Conservation (phyloP, 768 basidiomycete genomes). For the Hypholoma fasciculare region DNA sequence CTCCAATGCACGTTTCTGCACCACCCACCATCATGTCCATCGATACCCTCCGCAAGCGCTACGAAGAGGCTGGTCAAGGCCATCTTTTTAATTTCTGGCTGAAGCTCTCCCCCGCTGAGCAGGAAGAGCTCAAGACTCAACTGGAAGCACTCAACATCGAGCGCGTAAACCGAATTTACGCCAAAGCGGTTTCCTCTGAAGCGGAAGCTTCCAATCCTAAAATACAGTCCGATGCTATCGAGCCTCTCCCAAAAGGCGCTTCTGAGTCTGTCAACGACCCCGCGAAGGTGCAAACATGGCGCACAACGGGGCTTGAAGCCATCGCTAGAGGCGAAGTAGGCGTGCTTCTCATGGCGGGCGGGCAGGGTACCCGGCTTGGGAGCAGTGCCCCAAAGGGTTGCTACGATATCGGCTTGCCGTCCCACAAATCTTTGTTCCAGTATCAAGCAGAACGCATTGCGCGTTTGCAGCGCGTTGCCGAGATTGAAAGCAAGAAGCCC, state of each 20-base stretch:
- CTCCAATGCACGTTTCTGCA: conserved; percentile 4
- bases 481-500: conserved; percentile 49
- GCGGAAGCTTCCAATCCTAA: conserved; percentile 42
- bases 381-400: conserved; percentile 94
- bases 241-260: conserved; percentile 79
- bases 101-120: conserved; percentile 64
- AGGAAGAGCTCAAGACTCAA: conserved; percentile 63
- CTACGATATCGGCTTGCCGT: conserved; percentile 95
- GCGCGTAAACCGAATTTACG: conserved; percentile 88
- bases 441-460: conserved; percentile 96
- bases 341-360: conserved; percentile 97
- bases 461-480: conserved; percentile 78
- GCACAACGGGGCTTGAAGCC: conserved; percentile 75
- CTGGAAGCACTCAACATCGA: conserved; percentile 81
- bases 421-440: conserved; percentile 93
- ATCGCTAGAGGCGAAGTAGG: conserved; percentile 83
- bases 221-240: conserved; percentile 53
- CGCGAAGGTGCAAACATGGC: conserved; percentile 71
- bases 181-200: conserved; percentile 72
- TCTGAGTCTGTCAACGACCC: conserved; percentile 61
- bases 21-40: conserved; percentile 48
- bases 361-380: conserved; percentile 94
- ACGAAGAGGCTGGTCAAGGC: conserved; percentile 79
- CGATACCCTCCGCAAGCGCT: conserved; percentile 60
- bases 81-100: conserved; percentile 92